Conservation (phyloP, 495 filamentous ascomycete genomes). For the Hypomontagnella monticulosa region DNA sequence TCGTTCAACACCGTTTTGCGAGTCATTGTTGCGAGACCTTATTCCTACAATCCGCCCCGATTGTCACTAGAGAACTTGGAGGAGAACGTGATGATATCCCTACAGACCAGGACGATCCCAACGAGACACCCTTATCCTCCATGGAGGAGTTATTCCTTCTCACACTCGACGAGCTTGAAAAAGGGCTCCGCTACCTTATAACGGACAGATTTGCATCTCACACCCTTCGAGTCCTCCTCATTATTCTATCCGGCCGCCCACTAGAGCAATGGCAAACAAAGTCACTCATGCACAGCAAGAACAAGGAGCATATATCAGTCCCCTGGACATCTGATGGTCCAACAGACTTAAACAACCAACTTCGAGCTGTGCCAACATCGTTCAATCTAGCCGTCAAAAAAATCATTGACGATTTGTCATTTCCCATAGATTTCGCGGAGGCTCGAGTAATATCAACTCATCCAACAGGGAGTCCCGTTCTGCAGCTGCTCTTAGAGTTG, state of each 20-base stretch:
- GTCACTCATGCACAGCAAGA: constrained; percentile 82
- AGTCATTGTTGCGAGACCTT: constrained; percentile 96
- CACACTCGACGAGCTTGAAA: constrained; percentile 83
- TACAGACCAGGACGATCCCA: constrained; percentile 57
- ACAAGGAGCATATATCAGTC: constrained; percentile 81
- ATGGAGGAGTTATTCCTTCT: constrained; percentile 88
- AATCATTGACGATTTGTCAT: constrained; percentile 76
- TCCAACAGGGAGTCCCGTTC: constrained; percentile 85
- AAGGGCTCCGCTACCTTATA: constrained; percentile 82
- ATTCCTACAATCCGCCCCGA: constrained; percentile 80
- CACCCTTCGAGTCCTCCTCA: constrained; percentile 81
- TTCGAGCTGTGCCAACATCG: constrained; percentile 74
- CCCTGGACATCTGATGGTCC: constrained; percentile 51
- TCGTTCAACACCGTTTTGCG: constrained; percentile 94
- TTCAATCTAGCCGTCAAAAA: constrained; percentile 80
- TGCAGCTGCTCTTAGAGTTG: constrained; percentile 86
- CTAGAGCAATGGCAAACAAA: constrained; percentile 70
- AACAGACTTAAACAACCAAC: constrained; percentile 50
- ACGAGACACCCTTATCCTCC: constrained; percentile 55
- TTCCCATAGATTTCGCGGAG: constrained; percentile 74
- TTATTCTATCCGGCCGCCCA: constrained; percentile 85
- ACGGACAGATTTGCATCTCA: constrained; percentile 93
- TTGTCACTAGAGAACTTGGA: constrained; percentile 76
- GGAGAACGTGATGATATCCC: constrained; percentile 48
- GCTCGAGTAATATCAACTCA: constrained; percentile 85